phyloP scores from a whole-genome alignment of 768 basidiomycete genomes.

The Boletus rubropictus region DNA sequence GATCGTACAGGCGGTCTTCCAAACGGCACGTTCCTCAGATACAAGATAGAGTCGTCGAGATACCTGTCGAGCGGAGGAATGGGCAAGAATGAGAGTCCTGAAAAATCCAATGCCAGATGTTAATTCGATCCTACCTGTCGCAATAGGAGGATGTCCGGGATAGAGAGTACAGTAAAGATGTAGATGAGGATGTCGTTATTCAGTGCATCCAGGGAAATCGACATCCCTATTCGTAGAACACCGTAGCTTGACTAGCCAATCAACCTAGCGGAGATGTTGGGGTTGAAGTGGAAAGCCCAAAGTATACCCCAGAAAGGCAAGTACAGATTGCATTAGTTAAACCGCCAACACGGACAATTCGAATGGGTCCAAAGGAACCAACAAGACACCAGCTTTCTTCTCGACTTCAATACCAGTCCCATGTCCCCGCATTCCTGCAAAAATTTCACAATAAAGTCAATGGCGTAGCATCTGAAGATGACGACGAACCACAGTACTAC shows the following conservation, averaged over 20 bases:
- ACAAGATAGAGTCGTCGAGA: conserved; percentile 43
- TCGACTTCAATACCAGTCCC: conserved; percentile 55
- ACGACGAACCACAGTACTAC: conserved; percentile 47
- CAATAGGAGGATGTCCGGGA: conserved; percentile 38
- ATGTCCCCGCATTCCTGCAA: conserved; percentile 59
- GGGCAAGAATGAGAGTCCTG: not conserved
- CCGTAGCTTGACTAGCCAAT: not conserved
- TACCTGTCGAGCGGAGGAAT: conserved; percentile 32
- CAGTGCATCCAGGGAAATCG: conserved; percentile 19
- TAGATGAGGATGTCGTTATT: conserved; percentile 37
- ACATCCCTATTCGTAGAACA: conserved; percentile 17
- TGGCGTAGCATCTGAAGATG: conserved; percentile 46
- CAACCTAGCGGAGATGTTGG: not conserved
- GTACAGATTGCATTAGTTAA: not conserved
- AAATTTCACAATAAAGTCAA: conserved; percentile 59
- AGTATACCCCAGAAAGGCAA: conserved; percentile 15
- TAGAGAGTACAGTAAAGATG: conserved; percentile 32
- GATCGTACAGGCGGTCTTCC: conserved; percentile 44
- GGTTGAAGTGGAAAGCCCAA: not conserved
- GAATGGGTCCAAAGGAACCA: conserved; percentile 52
- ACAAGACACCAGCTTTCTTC: conserved; percentile 69
- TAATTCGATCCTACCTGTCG: conserved; percentile 35
- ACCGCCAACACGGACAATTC: not conserved
- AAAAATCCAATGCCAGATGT: not conserved
- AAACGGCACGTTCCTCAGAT: conserved; percentile 48